A percentile compares a stretch with the other conserved stretches of the same genome.
Conservation (phyloP, 2,329 filamentous ascomycete species). For the Aureobasidium vineae region DNA sequence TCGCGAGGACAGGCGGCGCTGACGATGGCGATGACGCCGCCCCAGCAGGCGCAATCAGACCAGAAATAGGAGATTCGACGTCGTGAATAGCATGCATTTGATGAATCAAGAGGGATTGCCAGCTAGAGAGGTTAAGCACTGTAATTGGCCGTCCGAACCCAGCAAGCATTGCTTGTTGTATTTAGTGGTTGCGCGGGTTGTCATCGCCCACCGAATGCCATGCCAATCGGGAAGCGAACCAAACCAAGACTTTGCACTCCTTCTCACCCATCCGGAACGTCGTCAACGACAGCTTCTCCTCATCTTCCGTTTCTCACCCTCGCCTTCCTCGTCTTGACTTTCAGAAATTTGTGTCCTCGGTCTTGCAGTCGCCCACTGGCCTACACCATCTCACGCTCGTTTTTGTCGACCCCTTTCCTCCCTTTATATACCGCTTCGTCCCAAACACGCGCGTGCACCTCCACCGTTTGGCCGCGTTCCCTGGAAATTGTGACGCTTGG, state of each 20-base stretch:
- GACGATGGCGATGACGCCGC: slow-evolving; percentile 16
- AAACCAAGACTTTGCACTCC: slow-evolving; percentile 23
- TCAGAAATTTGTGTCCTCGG: slow-evolving; percentile 4
- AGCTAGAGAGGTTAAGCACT: not conserved
- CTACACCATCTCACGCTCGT: slow-evolving; percentile 9
- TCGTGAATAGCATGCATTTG: not conserved
- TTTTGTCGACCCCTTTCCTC: slow-evolving; percentile 21
- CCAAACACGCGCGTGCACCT: slow-evolving; percentile 7
- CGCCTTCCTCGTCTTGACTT: slow-evolving; percentile 22
- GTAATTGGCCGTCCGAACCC: not conserved
- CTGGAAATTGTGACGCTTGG: slow-evolving; percentile 28
- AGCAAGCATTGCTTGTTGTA: not conserved
- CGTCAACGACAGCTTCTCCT: slow-evolving; percentile 21
- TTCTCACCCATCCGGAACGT: slow-evolving; percentile 5
- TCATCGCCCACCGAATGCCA: slow-evolving; percentile 1
- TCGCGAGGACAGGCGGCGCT: not conserved
- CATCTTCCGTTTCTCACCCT: slow-evolving; percentile 11
- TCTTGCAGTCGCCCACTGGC: not conserved
- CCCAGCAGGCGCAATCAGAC: not conserved
- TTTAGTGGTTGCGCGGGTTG: slow-evolving; percentile 5
- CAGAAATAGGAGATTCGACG: not conserved
- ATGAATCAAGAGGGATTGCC: not conserved
- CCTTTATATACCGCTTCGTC: not conserved
- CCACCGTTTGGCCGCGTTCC: slow-evolving; percentile 17
- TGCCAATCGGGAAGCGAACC: slow-evolving; percentile 24